Evolutionary conservation across 495 filamentous ascomycete genomes (phyloP), one percentile per base, ranked within the genome.

Genomic region (Sordaria brevicollis): DNA sequence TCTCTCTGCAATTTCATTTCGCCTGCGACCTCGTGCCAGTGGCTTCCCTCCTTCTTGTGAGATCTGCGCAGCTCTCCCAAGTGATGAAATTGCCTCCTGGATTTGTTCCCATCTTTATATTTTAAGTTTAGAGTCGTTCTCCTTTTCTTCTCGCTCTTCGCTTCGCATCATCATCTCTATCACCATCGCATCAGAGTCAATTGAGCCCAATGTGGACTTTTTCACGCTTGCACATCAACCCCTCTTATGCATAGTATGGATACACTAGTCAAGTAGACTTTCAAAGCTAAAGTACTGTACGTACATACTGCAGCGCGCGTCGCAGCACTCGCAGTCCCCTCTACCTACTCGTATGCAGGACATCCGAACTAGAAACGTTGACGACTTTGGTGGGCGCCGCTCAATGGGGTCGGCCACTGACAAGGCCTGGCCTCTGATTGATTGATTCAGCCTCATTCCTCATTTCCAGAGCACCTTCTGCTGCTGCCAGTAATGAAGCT

Each of bases 371-470:
- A 39, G 38, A 35, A 69, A 49, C 19, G 19, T 65, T 15, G 43
- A 68, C 70, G 38, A 21, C 43, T 25, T 34, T 65, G 35, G 31
- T 65, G 57, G 29, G 39, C 39, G n/a, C 39, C 34, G 35, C 38
- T 37, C 17, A 41, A 67, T 35, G 73, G 43, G 66, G 70, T 67
- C 71, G 68, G 49, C 67, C 70, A 49, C 33, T 35, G 31, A 49
- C 71, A 37, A 65, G 68, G 65, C 72, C 68, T 65, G 66, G 66
- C 67, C 68, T 70, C 69, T 36, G 67, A 66, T 67, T 73, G 71
- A 71, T 38, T 74, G 74, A 73, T 74, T 77, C 76, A 78, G 76
- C 76, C 76, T 78, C 76, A 77, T 74, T 74, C 70, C 75, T 62
- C 49, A 62, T 31, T 62, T 62, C 49, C 49, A 31, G 33, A 62